Conservation (phyloP, 305 asterid genomes). For the Solanum aculeatissimum region DNA sequence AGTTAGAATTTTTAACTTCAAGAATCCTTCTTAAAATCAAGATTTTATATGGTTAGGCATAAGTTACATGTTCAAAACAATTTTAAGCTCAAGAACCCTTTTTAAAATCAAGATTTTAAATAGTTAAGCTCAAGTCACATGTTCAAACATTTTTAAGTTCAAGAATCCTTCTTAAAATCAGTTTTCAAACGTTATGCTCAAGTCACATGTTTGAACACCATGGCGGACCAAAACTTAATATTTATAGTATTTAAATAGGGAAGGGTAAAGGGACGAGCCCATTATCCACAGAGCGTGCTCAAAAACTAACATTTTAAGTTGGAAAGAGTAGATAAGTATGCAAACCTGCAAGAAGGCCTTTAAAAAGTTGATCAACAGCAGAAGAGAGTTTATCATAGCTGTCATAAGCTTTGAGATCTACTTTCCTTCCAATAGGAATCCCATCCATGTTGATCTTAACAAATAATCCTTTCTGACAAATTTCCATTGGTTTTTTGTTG, state of each 20-base stretch:
- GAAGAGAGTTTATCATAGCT: conserved; percentile 63
- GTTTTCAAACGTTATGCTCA: not conserved
- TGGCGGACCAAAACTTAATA: not conserved
- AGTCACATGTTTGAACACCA: not conserved
- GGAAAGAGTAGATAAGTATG: not conserved
- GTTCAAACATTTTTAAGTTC: not conserved
- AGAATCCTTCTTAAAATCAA: not conserved
- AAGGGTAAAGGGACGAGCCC: not conserved
- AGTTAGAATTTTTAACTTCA: not conserved
- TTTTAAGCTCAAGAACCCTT: not conserved
- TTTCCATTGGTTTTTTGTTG: conserved; percentile 27
- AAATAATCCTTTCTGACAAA: conserved; percentile 33
- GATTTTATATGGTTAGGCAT: not conserved
- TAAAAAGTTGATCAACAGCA: conserved; percentile 73
- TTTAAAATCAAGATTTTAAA: not conserved
- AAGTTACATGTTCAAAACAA: not conserved
- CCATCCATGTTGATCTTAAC: conserved; percentile 98
- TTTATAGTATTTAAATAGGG: not conserved
- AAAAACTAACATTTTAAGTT: not conserved
- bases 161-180: too few relatives aligned
- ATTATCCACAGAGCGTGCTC: not conserved
- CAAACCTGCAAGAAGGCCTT: conserved; percentile 60
- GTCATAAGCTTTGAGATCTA: conserved; percentile 59
- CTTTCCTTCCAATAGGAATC: conserved; percentile 81
- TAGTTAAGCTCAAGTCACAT: not conserved